These are phyloP conservation scores for Syzygium oleosum DNA, from an alignment of 345 rosid genomes.

Conservation along the genomic window DNA sequence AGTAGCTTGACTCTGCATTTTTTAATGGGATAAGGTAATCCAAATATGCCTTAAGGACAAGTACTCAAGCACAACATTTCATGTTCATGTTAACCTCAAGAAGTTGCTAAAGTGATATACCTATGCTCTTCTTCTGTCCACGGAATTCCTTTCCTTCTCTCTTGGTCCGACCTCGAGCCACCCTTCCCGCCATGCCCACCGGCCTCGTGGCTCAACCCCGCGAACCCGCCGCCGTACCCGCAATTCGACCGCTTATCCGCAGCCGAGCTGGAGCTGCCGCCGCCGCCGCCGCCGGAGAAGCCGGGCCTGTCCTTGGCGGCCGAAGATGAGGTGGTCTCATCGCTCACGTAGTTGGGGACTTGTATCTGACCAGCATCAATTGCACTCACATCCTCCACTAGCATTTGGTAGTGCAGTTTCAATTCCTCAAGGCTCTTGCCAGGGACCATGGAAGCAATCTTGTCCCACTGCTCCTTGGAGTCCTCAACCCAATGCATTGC, in stretches of 20 bases:
- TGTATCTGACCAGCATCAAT: slow-evolving; percentile 66
- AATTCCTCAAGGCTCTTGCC: slow-evolving; percentile 40
- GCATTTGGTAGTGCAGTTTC: slow-evolving; percentile 49
- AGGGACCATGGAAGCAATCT: slow-evolving; percentile 68
- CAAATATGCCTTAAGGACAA: neutral
- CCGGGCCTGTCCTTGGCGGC: slow-evolving; percentile 25
- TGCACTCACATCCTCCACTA: slow-evolving; percentile 61
- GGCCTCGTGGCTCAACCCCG: slow-evolving; percentile 38
- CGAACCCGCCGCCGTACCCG: slow-evolving; percentile 31
- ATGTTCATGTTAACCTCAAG: neutral
- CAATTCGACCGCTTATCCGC: slow-evolving; percentile 30
- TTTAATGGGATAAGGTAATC: neutral
- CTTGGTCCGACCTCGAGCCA: slow-evolving; percentile 67
- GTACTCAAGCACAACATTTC: neutral
- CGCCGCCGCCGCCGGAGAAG: slow-evolving; percentile 5
- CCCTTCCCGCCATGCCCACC: slow-evolving; percentile 49
- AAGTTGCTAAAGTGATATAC: slow-evolving; percentile 18
- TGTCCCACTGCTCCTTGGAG: slow-evolving; percentile 50
- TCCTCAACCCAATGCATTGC: slow-evolving; percentile 60
- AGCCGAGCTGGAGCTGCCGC: slow-evolving; percentile 3
- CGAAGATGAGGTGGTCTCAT: slow-evolving; percentile 32
- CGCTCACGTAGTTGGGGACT: slow-evolving; percentile 49
- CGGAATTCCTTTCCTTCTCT: slow-evolving; percentile 84
- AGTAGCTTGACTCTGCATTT: neutral
- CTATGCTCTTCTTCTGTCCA: slow-evolving; percentile 99